Evolutionary conservation across 345 rosid species (phyloP).

Genomic region (Salix caprea): DNA sequence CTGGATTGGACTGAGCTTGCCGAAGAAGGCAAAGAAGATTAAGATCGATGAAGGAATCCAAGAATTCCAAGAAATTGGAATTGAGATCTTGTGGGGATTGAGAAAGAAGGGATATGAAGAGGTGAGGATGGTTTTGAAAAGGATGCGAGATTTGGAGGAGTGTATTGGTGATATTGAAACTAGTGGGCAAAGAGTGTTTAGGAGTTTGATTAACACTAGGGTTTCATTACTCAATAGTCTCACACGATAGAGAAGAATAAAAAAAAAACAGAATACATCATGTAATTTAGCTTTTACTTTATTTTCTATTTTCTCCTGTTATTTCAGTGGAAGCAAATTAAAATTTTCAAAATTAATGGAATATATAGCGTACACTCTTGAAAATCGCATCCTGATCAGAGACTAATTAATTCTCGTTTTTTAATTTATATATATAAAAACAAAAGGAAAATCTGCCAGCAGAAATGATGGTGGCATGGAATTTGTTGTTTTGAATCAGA

Average conservation of each 20-base stretch:
- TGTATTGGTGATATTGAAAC: slow-evolving; percentile 34
- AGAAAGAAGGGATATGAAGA: slow-evolving; percentile 46
- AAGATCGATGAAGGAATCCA: slow-evolving; percentile 31
- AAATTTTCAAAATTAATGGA: not conserved
- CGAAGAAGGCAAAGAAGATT: slow-evolving; percentile 16
- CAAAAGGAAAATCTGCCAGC: not conserved
- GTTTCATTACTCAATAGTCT: slow-evolving; percentile 55
- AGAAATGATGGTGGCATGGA: not conserved
- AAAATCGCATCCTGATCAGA: not conserved
- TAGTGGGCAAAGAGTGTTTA: slow-evolving; percentile 39
- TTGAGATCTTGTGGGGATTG: slow-evolving; percentile 38
- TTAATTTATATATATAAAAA: not conserved
- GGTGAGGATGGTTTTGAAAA: slow-evolving; percentile 34
- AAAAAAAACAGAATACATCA: not conserved
- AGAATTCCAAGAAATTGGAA: slow-evolving; percentile 36
- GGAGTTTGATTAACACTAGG: slow-evolving; percentile 52
- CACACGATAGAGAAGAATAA: slow-evolving; percentile 9
- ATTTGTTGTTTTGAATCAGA: not conserved
- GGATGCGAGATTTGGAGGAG: slow-evolving; percentile 41
- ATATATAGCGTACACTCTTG: not conserved
- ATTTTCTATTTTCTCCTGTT: not conserved
- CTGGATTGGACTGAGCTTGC: slow-evolving; percentile 24
- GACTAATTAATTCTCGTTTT: not conserved
- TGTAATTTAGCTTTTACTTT: not conserved
- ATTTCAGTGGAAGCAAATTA: slow-evolving; percentile 3